Base-by-base conservation (phyloP, 1,139 yeast species). In the Suhomyces chickasaworum region DNA sequence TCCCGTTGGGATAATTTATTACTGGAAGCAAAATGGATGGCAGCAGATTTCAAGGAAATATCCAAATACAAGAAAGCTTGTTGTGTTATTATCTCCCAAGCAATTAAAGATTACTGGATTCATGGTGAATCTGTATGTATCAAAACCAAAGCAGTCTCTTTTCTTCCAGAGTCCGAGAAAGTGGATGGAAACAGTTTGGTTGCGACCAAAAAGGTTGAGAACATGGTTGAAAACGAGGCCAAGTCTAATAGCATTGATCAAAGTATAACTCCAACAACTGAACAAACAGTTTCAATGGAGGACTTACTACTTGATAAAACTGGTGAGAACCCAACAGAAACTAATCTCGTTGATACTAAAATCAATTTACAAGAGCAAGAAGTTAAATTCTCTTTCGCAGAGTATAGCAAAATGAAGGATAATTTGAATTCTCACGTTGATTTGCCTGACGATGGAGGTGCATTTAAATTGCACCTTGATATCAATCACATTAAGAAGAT, bases 21-120 rank as follows among this genome's bases (percentile, higher is more conserved):
- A n/a, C 80, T 81, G 35, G 99, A 93, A 63, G 88, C 83, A 56
- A 80, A 80, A 53, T 90, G 97, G 97, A 76, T 90, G 84, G 81
- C 90, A 7, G 75, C 78, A 5, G 97, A 90, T 61, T 86, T 86
- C 57, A 79, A 75, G 48, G 96, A 90, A 61, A 84, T 81, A 32
- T 62, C 81, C 17, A 85, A 86, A 60, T 80, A 77, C 58, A 88
- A 86, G 61, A 70, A 81, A 50, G 86, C 90, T 0, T 78, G 86
- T 46, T 86, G 95, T 60, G 78, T 81, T 10, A 73, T 77, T 37
- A 69, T 91, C 27, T 85, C 97, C 0, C 83, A 81, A 48, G 86
- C 91, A 0, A 77, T 91, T 0, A 68, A 69, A 52, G 96, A 89
- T 49, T 90, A 82, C 58, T 90, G 96, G 95, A 69, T 59, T 1